Evolutionary conservation across 2,329 filamentous ascomycete species (phyloP).

Genomic region (Talaromyces albobiverticillius): DNA sequence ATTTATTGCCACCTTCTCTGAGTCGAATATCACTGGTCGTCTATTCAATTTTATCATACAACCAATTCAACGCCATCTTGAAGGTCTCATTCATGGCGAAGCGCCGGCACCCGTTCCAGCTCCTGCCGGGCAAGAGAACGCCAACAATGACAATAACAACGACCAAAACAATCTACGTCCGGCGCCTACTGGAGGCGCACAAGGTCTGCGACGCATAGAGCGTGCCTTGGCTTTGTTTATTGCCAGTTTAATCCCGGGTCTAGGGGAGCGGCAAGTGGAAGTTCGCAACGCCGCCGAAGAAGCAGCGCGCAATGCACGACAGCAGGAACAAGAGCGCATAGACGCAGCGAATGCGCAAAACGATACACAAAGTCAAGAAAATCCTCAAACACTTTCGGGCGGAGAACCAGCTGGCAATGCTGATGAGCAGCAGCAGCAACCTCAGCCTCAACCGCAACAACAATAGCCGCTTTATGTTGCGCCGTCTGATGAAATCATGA

Average conservation of each 20-base stretch:
- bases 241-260: conserved; percentile 60
- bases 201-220: conserved; percentile 47
- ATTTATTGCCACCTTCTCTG: conserved; percentile 39
- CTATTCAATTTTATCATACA: conserved; percentile 33
- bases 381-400: background rate
- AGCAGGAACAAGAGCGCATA: conserved; percentile 23
- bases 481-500: too few species aligned
- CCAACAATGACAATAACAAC: background rate
- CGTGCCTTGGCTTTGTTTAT: conserved; percentile 60
- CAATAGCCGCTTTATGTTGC: background rate
- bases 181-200: conserved; percentile 7
- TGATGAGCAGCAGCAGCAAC: background rate
- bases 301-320: conserved; percentile 28
- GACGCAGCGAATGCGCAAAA: conserved; percentile 24
- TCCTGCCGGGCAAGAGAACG: conserved; percentile 19
- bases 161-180: conserved; percentile 4
- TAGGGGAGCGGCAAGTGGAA: conserved; percentile 60
- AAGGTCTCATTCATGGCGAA: conserved; percentile 36
- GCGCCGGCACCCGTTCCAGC: conserved; percentile 2
- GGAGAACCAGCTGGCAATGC: background rate
- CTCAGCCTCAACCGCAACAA: background rate
- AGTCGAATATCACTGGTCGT: conserved; percentile 37
- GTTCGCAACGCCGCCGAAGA: conserved; percentile 54
- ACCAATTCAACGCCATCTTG: conserved; percentile 44
- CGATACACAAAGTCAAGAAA: conserved; percentile 7